Base-by-base conservation (phyloP, 805 yeast species). In the Monosporozyma aerobia region DNA sequence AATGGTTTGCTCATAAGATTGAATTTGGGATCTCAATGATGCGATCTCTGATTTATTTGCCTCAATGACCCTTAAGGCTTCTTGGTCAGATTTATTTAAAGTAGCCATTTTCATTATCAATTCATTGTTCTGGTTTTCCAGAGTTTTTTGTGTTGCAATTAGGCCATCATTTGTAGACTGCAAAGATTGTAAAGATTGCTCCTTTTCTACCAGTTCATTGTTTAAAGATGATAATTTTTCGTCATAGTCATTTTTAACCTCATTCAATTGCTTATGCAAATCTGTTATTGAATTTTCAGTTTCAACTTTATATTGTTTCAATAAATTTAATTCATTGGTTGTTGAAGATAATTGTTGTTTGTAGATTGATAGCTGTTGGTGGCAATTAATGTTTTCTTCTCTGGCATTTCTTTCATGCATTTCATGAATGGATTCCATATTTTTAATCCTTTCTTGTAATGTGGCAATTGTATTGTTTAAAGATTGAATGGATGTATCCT, bases 381-480 rank as follows among this genome's bases (percentile, higher is more conserved):
- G 8, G 25, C 14, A 23, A 14, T n/a, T 8, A 25, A 16, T 25
- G 46, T 33, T 40, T 49, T 23, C 27, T 44, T 22, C 22, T 32
- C 33, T 19, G 25, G 22, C 32, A 35, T n/a, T 16, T 44, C 51
- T 23, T 30, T 50, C 25, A 10, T 33, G 33, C 49, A 33, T 32
- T 22, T 43, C 45, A 19, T 13, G 25, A 10, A 14, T 30, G 10
- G 16, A n/a, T 27, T 47, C 30, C 8, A 29, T 46, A 45, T 25
- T 37, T 1, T 19, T 35, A 22, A 72, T 59, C 47, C 62, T 66
- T 22, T 61, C 61, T 44, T 62, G 65, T 52, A 76, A 62, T 0
- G 65, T 52, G 7, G 63, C 67, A 22, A 77, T 62, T 56, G 75
- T 74, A 13, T 54, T 53, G 23, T 70, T 69, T 52, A 81, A 67